These are phyloP conservation scores for Claviceps paspali DNA, from an alignment of 2,329 filamentous ascomycete genomes.

Conservation along the genomic window DNA sequence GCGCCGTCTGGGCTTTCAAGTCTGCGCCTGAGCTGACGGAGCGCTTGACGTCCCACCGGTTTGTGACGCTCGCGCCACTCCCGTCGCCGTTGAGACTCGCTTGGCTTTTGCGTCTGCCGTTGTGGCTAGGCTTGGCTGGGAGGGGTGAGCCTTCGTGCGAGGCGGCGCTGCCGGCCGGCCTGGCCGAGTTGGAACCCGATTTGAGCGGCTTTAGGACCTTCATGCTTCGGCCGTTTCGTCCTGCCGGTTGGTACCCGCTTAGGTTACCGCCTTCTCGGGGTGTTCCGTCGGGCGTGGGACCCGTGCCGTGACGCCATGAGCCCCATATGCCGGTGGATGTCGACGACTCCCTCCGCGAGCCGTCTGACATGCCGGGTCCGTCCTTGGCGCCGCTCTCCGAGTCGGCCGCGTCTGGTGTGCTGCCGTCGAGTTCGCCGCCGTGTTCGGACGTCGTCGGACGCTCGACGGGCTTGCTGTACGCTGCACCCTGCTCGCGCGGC, in stretches of 20 bases:
- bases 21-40: conserved; percentile 28
- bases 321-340: conserved; percentile 48
- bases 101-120: conserved; percentile 41
- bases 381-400: conserved; percentile 14
- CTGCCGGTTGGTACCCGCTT: conserved; percentile 55
- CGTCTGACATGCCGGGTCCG: conserved; percentile 11
- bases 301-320: conserved; percentile 49
- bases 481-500: conserved; percentile 20
- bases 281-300: conserved; percentile 35
- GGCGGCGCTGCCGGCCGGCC: conserved; percentile 25
- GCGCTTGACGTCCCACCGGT: conserved; percentile 41
- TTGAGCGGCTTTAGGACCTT: conserved; percentile 78
- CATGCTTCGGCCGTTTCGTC: conserved; percentile 55
- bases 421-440: conserved; percentile 28
- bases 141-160: conserved; percentile 34
- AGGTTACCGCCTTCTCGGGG: conserved; percentile 36
- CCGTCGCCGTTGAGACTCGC: conserved; percentile 18
- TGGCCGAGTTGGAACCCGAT: conserved; percentile 36
- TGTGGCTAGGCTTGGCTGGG: conserved; percentile 28
- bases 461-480: conserved; percentile 18
- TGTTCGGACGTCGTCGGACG: conserved; percentile 27
- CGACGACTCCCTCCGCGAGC: conserved; percentile 29
- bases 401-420: conserved; percentile 10
- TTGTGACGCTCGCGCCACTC: conserved; percentile 12
- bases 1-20: conserved; percentile 19